Conservation (phyloP, 768 basidiomycete species). For the Leccinum fibrillosum region DNA sequence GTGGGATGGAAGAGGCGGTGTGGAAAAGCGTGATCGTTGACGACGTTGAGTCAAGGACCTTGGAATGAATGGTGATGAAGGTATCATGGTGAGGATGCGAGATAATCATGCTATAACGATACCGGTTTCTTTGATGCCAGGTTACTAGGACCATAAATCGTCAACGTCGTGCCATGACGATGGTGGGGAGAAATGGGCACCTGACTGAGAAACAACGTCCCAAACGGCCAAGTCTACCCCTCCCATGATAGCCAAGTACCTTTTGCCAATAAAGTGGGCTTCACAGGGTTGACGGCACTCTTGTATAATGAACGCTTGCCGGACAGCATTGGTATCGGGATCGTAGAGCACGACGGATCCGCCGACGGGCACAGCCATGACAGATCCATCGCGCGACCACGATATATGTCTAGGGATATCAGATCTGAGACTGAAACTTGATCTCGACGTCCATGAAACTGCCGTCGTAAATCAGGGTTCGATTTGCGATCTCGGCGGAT, state of each 20-base stretch:
- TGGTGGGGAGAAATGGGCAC: slow-evolving; percentile 36
- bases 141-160: slow-evolving; percentile 41
- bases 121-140: slow-evolving; percentile 49
- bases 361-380: slow-evolving; percentile 73
- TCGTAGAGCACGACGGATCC: slow-evolving; percentile 73
- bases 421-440: slow-evolving; percentile 66
- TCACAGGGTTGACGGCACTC: slow-evolving; percentile 45
- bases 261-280: slow-evolving; percentile 64
- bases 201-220: slow-evolving; percentile 63
- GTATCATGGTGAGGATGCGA: slow-evolving; percentile 54
- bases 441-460: slow-evolving; percentile 76
- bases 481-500: not conserved
- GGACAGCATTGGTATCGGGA: slow-evolving; percentile 54
- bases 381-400: slow-evolving; percentile 85
- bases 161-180: not conserved
- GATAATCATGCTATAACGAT: slow-evolving; percentile 43
- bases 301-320: slow-evolving; percentile 57
- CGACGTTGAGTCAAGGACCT: slow-evolving; percentile 26
- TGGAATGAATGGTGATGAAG: slow-evolving; percentile 55
- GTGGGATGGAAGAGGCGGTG: slow-evolving; percentile 42
- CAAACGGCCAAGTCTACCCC: slow-evolving; percentile 56
- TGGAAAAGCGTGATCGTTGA: slow-evolving; percentile 50
- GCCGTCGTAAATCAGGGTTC: not conserved
- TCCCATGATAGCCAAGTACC: slow-evolving; percentile 58
- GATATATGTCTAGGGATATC: slow-evolving; percentile 60